Base-by-base conservation (phyloP, 805 yeast species). In the Cyberlindnera japonica region DNA sequence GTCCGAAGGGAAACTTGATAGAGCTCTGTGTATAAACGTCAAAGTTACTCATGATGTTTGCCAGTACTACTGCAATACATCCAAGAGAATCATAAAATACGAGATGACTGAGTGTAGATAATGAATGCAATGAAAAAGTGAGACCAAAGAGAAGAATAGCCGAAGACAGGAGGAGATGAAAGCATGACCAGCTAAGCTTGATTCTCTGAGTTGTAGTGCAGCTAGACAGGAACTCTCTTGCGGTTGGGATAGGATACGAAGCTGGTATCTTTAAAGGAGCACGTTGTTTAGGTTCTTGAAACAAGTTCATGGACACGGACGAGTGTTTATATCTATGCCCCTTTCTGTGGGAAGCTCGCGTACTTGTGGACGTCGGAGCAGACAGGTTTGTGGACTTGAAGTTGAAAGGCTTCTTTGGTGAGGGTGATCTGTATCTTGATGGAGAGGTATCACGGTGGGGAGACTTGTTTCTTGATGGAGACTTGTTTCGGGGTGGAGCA, bases 291-390 rank as follows among this genome's bases (percentile, higher is more conserved):
- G 97, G 96, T 56, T 91, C 97, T 61, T 87, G 96, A 59, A 93
- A 91, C 59, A 91, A 74, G 61, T 91, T 90, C 93, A 91, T 84
- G 5, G 96, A 88, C 6, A 91, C 96, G 8, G 96, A 89, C 3
- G 97, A 89, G 62, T 91, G 98, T 59, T 91, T 91, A 59, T 91
- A 91, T 51, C 91, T 75, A 62, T 91, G 99, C 6, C 99, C 99
- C 51, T 90, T 79, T 69, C 99, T 80, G 53, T 80, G 86, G 0
- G 84, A 79, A 1, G 88, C 77, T 54, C 68, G 57, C n/a, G 59
- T 54, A 37, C 57, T 55, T 24, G 67, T 61, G 22, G 47, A 44
- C 10, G 58, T 51, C 37, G 40, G 58, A 19, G 38, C 58, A 9
- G 44, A 59, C 40, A 64, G 51, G 46, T 67, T 73, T 44, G 75